These are phyloP conservation scores for Saprolegnia parasitica DNA, from an alignment of 352 stramenopile species.

Conservation along the genomic window DNA sequence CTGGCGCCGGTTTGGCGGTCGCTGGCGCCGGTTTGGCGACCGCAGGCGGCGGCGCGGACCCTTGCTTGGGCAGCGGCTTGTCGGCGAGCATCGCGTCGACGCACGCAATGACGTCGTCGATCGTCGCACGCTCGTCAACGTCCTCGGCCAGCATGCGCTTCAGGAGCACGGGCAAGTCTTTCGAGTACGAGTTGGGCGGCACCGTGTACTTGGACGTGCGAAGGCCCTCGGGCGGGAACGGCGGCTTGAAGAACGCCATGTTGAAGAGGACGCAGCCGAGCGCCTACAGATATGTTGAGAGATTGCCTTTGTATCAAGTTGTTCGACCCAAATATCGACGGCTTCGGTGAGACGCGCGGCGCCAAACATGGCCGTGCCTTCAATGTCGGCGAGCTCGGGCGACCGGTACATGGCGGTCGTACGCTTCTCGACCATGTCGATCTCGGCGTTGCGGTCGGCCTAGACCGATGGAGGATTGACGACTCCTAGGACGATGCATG, in stretches of 20 bases:
- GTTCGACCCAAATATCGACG: slow-evolving; percentile 91
- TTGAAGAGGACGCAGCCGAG: slow-evolving; percentile 96
- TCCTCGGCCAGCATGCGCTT: slow-evolving; percentile 89
- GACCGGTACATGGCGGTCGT: slow-evolving; percentile 98
- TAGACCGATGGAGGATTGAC: neutral
- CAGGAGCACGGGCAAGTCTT: slow-evolving; percentile 83
- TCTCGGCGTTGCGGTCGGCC: slow-evolving; percentile 78
- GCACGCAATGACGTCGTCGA: slow-evolving; percentile 90
- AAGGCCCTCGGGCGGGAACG: slow-evolving; percentile 93
- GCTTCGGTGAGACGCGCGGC: slow-evolving; percentile 86
- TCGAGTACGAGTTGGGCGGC: slow-evolving; percentile 87
- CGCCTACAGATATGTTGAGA: slow-evolving; percentile 55
- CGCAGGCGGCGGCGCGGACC: slow-evolving; percentile 18
- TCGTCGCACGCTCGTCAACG: slow-evolving; percentile 84
- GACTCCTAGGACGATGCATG: neutral
- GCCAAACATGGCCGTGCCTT: slow-evolving; percentile 88
- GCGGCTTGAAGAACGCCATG: slow-evolving; percentile 93
- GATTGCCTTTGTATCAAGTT: slow-evolving; percentile 25
- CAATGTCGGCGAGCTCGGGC: slow-evolving; percentile 95
- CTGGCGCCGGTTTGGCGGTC: slow-evolving; percentile 11
- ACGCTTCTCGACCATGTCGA: slow-evolving; percentile 94
- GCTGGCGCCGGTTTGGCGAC: slow-evolving; percentile 6
- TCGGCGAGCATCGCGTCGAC: slow-evolving; percentile 58
- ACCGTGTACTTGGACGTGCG: slow-evolving; percentile 92
- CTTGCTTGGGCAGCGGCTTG: slow-evolving; percentile 42